Percentiles rank a stretch among this genome's conserved stretches.
Conservation (phyloP, 495 filamentous ascomycete genomes). For the Penicillium parvum region DNA sequence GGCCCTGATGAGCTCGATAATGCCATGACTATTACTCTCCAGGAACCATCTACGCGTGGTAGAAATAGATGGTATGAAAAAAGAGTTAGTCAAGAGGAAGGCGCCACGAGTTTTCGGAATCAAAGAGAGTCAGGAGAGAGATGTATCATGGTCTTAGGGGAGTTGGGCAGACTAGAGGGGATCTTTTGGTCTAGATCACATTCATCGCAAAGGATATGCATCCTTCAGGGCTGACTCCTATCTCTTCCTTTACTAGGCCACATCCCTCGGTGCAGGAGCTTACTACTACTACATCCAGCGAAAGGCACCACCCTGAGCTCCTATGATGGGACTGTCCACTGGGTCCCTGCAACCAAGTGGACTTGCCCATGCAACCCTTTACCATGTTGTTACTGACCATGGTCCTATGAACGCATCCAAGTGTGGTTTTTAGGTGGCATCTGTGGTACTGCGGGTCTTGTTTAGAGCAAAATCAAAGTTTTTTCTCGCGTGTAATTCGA, state of each 20-base stretch:
- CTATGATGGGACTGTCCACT: constrained; percentile 11
- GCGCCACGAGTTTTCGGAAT: constrained; percentile 12
- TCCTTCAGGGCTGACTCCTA: neutral
- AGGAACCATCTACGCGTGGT: constrained; percentile 16
- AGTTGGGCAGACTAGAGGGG: constrained; percentile 1
- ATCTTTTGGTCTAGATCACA: constrained; percentile 20
- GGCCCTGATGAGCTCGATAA: constrained; percentile 16
- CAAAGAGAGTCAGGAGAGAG: constrained; percentile 4
- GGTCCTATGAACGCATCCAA: constrained; percentile 6
- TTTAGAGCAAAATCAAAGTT: neutral
- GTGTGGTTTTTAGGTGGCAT: neutral
- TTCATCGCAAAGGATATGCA: constrained; percentile 13
- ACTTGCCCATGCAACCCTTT: constrained; percentile 19
- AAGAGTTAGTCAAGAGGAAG: constrained; percentile 8
- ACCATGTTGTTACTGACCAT: constrained; percentile 15
- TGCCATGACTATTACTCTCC: constrained; percentile 27
- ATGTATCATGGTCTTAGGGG: constrained; percentile 5
- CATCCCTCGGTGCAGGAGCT: constrained; percentile 27
- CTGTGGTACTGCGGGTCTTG: constrained; percentile 4
- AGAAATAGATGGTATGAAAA: constrained; percentile 11
- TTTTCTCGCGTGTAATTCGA: neutral
- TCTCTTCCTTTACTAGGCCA: neutral
- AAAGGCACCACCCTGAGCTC: constrained; percentile 16
- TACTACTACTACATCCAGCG: constrained; percentile 20
- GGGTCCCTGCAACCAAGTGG: constrained; percentile 25